A percentile compares a stretch with the other conserved stretches of the same genome.
These are phyloP conservation scores for Diplodia sapinea DNA, from an alignment of 2,329 filamentous ascomycete genomes.

Conservation along the genomic window DNA sequence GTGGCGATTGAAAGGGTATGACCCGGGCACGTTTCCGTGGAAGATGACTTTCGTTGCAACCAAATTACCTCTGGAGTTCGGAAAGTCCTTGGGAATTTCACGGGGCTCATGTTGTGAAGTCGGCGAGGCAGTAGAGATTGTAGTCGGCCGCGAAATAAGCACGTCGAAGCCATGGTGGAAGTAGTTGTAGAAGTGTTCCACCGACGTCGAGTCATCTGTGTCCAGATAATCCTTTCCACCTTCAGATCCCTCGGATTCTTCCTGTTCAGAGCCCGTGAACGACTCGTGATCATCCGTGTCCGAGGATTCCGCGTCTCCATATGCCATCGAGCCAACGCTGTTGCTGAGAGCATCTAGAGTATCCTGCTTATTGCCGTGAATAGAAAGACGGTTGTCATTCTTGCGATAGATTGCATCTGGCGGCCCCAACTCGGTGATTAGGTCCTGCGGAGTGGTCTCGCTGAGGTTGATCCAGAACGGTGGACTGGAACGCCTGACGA, in stretches of 20 bases:
- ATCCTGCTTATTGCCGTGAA: conserved; percentile 62
- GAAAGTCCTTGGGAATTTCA: conserved; percentile 10
- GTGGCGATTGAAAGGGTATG: conserved; percentile 95
- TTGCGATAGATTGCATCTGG: conserved; percentile 94
- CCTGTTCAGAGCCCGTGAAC: conserved; percentile 59
- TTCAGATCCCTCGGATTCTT: conserved; percentile 55
- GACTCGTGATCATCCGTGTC: conserved; percentile 38
- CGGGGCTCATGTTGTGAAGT: conserved; percentile 58
- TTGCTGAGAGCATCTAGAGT: conserved; percentile 43
- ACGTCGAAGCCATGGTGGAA: conserved; percentile 95
- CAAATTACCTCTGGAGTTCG: conserved; percentile 62
- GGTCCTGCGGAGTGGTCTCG: conserved; percentile 88
- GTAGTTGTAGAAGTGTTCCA: conserved; percentile 91
- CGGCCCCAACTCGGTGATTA: conserved; percentile 87
- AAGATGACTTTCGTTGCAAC: conserved; percentile 92
- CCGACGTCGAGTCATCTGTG: conserved; percentile 58
- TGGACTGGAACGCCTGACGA: conserved; percentile 72
- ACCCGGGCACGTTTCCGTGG: conserved; percentile 93
- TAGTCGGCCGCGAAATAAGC: conserved; percentile 77
- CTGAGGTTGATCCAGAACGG: conserved; percentile 77
- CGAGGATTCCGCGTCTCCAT: conserved; percentile 40
- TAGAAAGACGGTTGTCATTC: conserved; percentile 85
- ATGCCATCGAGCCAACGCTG: conserved; percentile 18
- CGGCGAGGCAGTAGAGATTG: conserved; percentile 61
- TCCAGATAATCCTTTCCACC: conserved; percentile 30